Base-by-base conservation (phyloP, 768 basidiomycete species). In the Lyophyllum shimeji region DNA sequence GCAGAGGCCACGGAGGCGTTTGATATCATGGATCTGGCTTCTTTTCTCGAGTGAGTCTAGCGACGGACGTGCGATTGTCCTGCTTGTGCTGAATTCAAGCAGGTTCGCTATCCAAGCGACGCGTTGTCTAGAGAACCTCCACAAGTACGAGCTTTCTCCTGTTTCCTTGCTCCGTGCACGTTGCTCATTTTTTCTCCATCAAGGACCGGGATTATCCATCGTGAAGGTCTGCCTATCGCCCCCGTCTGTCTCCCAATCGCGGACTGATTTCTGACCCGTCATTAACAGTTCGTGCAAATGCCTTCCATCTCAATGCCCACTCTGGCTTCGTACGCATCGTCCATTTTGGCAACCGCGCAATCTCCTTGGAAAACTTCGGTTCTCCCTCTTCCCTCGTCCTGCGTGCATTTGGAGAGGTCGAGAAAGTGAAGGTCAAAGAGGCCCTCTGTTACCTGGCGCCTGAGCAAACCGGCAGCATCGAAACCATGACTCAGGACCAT, bases 61-160 rank as follows among this genome's bases (percentile, higher is more conserved):
- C 13, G 21, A 29, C 25, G 11, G 34, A 44, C n/a, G 39, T 23
- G 0, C 39, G 18, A 31, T 8, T 12, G 42, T 15, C 43, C 18
- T 24, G 46, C n/a, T 48, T 20, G 31, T 48, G 37, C 56, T 62
- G 20, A 60, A 25, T 46, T 31, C 55, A 23, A 44, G 17, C 58
- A 89, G 87, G 65, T 90, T 90, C 63, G 83, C 87, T 7, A 86
- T 89, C 39, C 85, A 89, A 62, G 85, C 87, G 2, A 87, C 89
- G 2, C 82, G 82, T 57, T 89, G 87, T 65, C 64, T 90, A 45
- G 86, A 88, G 66, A 76, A 78, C 50, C 74, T 88, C 61, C 87
- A 90, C 66, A 82, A 75, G 82, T 82, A 63, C 55, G 71, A 29
- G 29, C n/a, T 29, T 61, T 44, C 15, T 46, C 50, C 42, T 25